These are phyloP conservation scores for Leishmania arabica DNA, from an alignment of 208 protist genomes.

Conservation along the genomic window DNA sequence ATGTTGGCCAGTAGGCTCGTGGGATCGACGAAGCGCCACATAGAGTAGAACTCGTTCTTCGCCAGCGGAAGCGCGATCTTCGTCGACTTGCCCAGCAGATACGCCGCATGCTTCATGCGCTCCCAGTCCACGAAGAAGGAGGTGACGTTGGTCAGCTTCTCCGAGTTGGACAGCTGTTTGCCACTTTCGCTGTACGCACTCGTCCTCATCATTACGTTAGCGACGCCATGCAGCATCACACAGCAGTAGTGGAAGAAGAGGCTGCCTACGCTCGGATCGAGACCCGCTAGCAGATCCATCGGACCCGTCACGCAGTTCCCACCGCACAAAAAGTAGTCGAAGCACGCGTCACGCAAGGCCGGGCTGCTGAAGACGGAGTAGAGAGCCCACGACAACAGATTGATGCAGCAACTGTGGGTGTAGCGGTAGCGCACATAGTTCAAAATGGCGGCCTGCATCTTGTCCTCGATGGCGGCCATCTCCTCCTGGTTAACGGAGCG, in stretches of 20 bases:
- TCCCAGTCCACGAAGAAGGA: constrained; percentile 61
- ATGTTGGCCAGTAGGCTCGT: constrained; percentile 69
- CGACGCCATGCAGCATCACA: constrained; percentile 72
- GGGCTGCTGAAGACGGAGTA: constrained; percentile 84
- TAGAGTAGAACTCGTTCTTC: constrained; percentile 82
- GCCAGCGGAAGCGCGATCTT: constrained; percentile 55
- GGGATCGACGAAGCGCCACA: constrained; percentile 82
- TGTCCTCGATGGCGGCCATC: constrained; percentile 63
- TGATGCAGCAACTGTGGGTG: constrained; percentile 87
- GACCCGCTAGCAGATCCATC: constrained; percentile 83
- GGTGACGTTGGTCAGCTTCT: constrained; percentile 53
- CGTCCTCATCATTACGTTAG: constrained; percentile 54
- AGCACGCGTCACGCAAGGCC: constrained; percentile 80
- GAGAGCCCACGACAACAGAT: constrained; percentile 92
- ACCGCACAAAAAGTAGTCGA: constrained; percentile 91
- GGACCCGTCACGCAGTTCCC: constrained; percentile 86
- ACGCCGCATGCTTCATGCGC: constrained; percentile 58
- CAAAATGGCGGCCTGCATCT: constrained; percentile 61
- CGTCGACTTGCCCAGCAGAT: constrained; percentile 64
- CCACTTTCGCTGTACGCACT: constrained; percentile 36
- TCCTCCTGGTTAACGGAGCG: constrained; percentile 37
- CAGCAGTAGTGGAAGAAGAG: constrained; percentile 89
- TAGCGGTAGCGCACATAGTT: constrained; percentile 60
- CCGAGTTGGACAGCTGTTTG: constrained; percentile 16
- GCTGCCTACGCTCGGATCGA: constrained; percentile 60